These are phyloP conservation scores for Colletotrichum brevisporum DNA, from an alignment of 2,329 filamentous ascomycete species.

Conservation along the genomic window DNA sequence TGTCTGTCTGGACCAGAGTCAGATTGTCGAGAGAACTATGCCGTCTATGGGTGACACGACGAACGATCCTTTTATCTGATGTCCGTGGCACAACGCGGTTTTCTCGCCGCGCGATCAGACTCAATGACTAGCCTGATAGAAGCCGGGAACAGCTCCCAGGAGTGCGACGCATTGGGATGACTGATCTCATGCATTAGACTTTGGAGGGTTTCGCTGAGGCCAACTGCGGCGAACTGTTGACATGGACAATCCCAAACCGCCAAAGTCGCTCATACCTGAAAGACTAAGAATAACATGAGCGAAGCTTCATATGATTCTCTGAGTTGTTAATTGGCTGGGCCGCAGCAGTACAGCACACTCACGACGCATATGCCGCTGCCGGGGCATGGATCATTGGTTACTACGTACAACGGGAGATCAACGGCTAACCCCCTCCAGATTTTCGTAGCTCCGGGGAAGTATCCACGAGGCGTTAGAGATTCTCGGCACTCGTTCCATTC, in stretches of 20 bases:
- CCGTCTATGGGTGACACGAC: not conserved
- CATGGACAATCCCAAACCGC: not conserved
- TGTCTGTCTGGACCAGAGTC: not conserved
- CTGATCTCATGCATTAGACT: constrained; percentile 20
- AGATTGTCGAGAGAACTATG: not conserved
- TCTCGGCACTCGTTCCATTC: not conserved
- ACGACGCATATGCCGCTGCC: not conserved
- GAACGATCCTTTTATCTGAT: constrained; percentile 18
- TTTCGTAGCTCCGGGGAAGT: not conserved
- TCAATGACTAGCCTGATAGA: not conserved
- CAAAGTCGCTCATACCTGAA: not conserved
- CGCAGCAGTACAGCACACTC: too few species aligned
- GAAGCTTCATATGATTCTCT: not conserved
- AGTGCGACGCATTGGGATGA: constrained; percentile 5
- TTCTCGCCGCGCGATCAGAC: constrained; percentile 24
- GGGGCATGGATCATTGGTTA: not conserved
- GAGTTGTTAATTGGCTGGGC: not conserved
- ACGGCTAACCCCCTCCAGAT: too few species aligned
- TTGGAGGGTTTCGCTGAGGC: not conserved
- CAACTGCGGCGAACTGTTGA: constrained; percentile 3
- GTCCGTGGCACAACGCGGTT: not conserved
- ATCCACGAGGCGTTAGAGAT: not conserved
- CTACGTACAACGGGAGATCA: not conserved
- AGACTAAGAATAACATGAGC: not conserved
- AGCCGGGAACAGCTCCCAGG: not conserved